Evolutionary conservation across 441 rosid species (phyloP).

Genomic region (Adansonia grandidieri): DNA sequence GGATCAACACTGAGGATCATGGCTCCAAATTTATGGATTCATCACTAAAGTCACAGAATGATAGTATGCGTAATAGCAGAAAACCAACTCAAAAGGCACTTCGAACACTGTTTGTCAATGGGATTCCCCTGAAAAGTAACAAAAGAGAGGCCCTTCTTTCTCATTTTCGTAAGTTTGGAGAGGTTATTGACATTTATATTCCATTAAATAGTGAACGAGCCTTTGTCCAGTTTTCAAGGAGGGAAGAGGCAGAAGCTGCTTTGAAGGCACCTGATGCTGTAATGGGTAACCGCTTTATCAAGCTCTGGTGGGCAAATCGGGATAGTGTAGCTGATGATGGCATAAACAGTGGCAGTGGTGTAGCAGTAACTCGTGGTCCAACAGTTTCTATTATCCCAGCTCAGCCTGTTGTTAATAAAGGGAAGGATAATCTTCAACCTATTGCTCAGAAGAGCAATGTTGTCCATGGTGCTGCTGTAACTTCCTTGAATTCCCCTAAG

Average conservation of each 20-base stretch:
- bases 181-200: conserved; percentile 86
- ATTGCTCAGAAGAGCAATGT: conserved; percentile 46
- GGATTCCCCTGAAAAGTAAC: conserved; percentile 81
- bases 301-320: conserved; percentile 99
- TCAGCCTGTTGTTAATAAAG: conserved; percentile 50
- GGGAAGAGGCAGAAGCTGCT: conserved; percentile 99
- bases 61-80: conserved; percentile 45
- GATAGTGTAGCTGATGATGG: conserved; percentile 79
- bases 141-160: conserved; percentile 81
- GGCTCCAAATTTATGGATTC: conserved; percentile 51
- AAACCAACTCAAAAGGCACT: conserved; percentile 82
- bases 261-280: conserved; percentile 97
- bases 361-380: conserved; percentile 45
- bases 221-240: conserved; percentile 92
- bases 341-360: conserved; percentile 44
- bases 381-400: conserved; percentile 45
- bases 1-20: conserved; percentile 46
- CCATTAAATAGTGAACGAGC: conserved; percentile 85
- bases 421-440: conserved; percentile 56
- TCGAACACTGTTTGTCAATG: conserved; percentile 86
- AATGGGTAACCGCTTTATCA: conserved; percentile 99
- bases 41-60: conserved; percentile 47
- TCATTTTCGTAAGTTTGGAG: conserved; percentile 93
- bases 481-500: conserved; percentile 57
- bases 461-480: conserved; percentile 44